Percentiles rank a stretch among this genome's conserved stretches.
Conservation (phyloP, 768 basidiomycete species). For the Antrodiella citrinella region DNA sequence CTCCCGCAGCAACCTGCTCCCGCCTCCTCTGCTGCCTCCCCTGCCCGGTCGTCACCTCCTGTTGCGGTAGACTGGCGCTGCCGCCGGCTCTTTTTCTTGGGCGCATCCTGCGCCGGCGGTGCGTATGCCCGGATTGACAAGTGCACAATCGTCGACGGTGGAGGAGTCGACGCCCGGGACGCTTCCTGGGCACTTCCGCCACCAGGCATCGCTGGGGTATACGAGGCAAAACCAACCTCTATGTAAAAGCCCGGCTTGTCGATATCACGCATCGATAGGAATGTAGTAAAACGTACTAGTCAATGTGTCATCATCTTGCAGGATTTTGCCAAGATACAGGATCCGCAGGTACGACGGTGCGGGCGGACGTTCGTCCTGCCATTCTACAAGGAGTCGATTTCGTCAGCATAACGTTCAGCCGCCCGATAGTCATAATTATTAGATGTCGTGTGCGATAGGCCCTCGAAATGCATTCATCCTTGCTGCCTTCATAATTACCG, state of each 20-base stretch:
- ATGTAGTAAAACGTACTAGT: slow-evolving; percentile 35
- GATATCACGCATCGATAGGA: too few relatives aligned
- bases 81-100: slow-evolving; percentile 48
- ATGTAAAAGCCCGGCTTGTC: background rate
- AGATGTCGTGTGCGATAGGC: too few relatives aligned
- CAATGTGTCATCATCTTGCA: slow-evolving; percentile 80
- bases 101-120: slow-evolving; percentile 39
- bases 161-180: slow-evolving; percentile 6
- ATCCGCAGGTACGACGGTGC: slow-evolving; percentile 72
- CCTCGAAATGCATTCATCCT: too few relatives aligned
- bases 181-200: background rate
- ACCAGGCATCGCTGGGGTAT: slow-evolving; percentile 8
- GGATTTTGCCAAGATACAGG: slow-evolving; percentile 67
- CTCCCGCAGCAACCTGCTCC: slow-evolving; percentile 29
- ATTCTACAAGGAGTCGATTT: slow-evolving; percentile 36
- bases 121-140: slow-evolving; percentile 60
- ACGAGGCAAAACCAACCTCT: slow-evolving; percentile 25
- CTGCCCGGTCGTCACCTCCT: slow-evolving; percentile 6
- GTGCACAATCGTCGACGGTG: slow-evolving; percentile 61
- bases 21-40: slow-evolving; percentile 15
- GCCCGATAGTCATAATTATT: too few relatives aligned
- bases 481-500: too few relatives aligned
- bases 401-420: background rate
- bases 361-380: slow-evolving; percentile 73
- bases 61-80: slow-evolving; percentile 10